Percentiles rank a stretch among this genome's conserved stretches.
Evolutionary conservation across 1,284 basidiomycete species (phyloP).

Genomic region (Boletellus deceptivus): DNA sequence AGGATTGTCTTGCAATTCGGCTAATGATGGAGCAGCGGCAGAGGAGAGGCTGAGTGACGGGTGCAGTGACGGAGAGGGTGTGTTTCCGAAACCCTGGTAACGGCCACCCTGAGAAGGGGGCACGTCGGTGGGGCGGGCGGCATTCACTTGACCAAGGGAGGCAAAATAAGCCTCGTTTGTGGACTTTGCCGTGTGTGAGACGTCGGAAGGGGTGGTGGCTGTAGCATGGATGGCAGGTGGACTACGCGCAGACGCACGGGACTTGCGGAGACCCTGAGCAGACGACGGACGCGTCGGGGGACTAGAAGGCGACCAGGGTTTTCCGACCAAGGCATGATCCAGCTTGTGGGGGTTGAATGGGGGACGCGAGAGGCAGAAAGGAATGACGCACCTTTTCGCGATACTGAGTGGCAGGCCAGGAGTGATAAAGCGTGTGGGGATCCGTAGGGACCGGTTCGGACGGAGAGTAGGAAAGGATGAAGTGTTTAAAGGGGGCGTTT

Average conservation of each 20-base stretch:
- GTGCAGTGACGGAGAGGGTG: slow-evolving; percentile 54
- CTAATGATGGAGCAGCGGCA: slow-evolving; percentile 63
- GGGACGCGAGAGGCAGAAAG: neutral
- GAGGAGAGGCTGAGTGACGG: slow-evolving; percentile 69
- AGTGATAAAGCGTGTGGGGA: slow-evolving; percentile 83
- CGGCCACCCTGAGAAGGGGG: slow-evolving; percentile 84
- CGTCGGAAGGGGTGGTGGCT: slow-evolving; percentile 42
- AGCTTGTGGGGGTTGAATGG: slow-evolving; percentile 46
- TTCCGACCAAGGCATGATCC: slow-evolving; percentile 66
- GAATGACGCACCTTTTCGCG: slow-evolving; percentile 70
- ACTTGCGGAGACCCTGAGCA: slow-evolving; percentile 74
- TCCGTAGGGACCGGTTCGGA: slow-evolving; percentile 69
- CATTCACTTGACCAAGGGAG: slow-evolving; percentile 69
- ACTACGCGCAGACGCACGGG: slow-evolving; percentile 61
- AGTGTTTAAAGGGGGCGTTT: slow-evolving; percentile 76
- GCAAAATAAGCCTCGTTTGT: slow-evolving; percentile 79
- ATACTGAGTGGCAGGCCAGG: slow-evolving; percentile 90
- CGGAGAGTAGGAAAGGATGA: slow-evolving; percentile 73
- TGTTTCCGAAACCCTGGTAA: slow-evolving; percentile 82
- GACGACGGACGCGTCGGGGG: slow-evolving; percentile 57
- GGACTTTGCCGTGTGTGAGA: slow-evolving; percentile 45
- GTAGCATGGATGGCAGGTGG: slow-evolving; percentile 29
- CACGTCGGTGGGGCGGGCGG: slow-evolving; percentile 63
- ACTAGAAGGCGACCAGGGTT: slow-evolving; percentile 55
- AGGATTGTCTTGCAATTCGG: slow-evolving; percentile 79